A percentile compares a stretch with the other conserved stretches of the same genome.
phyloP scores from a whole-genome alignment of 192 early-diverging fungal genomes.

The Pilaira anomala region DNA sequence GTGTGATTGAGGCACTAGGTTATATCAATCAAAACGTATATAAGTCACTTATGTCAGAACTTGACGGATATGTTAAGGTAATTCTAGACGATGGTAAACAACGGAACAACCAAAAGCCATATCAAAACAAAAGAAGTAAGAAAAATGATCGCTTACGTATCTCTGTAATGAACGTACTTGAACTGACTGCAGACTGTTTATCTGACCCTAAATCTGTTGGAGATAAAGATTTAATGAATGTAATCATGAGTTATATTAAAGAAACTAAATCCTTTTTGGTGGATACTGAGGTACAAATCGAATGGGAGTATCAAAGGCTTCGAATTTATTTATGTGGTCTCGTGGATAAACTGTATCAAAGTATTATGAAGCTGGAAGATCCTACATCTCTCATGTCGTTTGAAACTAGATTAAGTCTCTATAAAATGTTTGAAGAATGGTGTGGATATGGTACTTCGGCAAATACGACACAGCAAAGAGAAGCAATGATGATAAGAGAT shows the following conservation, averaged over 20 bases:
- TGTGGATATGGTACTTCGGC: conserved; percentile 76
- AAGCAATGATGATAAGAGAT: conserved; percentile 63
- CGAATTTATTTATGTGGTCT: conserved; percentile 88
- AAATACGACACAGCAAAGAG: conserved; percentile 52
- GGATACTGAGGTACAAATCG: conserved; percentile 70
- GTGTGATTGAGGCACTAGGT: conserved; percentile 62
- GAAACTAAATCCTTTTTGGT: conserved; percentile 75
- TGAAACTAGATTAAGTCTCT: conserved; percentile 73
- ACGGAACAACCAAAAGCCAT: conserved; percentile 46
- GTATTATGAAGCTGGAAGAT: conserved; percentile 50
- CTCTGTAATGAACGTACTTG: conserved; percentile 70
- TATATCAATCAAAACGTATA: conserved; percentile 64
- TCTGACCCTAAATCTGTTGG: conserved; percentile 50
- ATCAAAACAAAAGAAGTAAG: conserved; percentile 55
- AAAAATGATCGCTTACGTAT: conserved; percentile 68
- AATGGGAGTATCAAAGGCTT: conserved; percentile 87
- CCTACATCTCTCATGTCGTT: conserved; percentile 62
- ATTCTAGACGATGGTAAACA: conserved; percentile 64
- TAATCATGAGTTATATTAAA: conserved; percentile 71
- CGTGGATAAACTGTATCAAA: conserved; percentile 80
- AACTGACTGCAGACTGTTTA: conserved; percentile 66
- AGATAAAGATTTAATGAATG: conserved; percentile 59
- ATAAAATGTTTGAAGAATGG: conserved; percentile 90
- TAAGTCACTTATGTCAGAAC: conserved; percentile 61
- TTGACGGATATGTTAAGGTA: conserved; percentile 54